Conservation (phyloP, 2,329 filamentous ascomycete genomes). For the Penicillium palitans region DNA sequence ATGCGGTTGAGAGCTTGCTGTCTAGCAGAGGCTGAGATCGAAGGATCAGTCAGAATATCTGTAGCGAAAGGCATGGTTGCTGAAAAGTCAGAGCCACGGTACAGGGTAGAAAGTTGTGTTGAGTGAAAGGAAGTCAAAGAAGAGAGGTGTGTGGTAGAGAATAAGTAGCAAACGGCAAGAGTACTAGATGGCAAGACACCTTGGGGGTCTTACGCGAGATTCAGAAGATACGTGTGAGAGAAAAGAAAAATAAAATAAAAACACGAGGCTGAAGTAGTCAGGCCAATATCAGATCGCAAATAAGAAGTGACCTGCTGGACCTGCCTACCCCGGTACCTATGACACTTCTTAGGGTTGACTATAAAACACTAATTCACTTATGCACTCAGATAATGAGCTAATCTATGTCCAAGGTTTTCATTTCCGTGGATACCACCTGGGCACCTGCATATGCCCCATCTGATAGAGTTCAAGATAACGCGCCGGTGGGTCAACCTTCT, state of each 20-base stretch:
- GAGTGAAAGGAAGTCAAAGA: neutral
- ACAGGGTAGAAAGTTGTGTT: too few species aligned
- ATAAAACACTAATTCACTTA: neutral
- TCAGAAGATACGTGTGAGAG: neutral
- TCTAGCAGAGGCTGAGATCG: slow-evolving; percentile 19
- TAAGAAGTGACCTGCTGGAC: slow-evolving; percentile 16
- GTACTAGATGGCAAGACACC: neutral
- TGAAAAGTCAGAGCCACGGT: neutral
- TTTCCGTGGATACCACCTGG: neutral
- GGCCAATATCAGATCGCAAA: slow-evolving; percentile 9
- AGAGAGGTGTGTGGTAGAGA: neutral
- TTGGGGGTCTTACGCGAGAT: neutral
- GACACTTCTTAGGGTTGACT: neutral
- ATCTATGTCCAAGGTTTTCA: neutral
- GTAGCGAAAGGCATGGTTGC: slow-evolving; percentile 27
- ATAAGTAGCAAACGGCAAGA: neutral
- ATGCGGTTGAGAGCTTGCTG: slow-evolving; percentile 29
- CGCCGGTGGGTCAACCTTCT: slow-evolving; percentile 15
- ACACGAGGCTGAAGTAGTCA: neutral
- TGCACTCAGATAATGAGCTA: neutral
- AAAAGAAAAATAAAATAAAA: neutral
- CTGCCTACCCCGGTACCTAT: slow-evolving; percentile 9
- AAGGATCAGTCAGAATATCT: slow-evolving; percentile 19
- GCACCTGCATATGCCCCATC: neutral
- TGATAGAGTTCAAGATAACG: slow-evolving; percentile 4